Conservation (phyloP, 2,329 filamentous ascomycete genomes). For the Penicillium nordicum region DNA sequence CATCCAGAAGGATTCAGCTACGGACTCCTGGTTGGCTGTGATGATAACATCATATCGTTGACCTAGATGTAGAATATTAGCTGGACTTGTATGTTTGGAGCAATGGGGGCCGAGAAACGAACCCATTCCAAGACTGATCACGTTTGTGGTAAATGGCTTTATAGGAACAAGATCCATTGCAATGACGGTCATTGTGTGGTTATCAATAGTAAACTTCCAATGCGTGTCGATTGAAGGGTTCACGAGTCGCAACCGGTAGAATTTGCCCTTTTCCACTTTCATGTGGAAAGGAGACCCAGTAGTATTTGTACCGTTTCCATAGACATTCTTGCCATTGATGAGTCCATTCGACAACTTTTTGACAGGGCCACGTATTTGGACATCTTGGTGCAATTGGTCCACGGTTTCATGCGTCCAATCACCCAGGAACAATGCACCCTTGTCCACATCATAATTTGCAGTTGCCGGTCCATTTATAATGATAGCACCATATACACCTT, state of each 20-base stretch:
- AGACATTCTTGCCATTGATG: constrained; percentile 44
- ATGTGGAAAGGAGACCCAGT: constrained; percentile 43
- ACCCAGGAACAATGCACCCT: constrained; percentile 34
- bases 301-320: constrained; percentile 20
- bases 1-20: constrained; percentile 37
- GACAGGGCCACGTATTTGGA: constrained; percentile 17
- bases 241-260: constrained; percentile 28
- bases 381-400: constrained; percentile 23
- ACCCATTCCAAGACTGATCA: constrained; percentile 47
- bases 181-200: constrained; percentile 58
- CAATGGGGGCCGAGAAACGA: not conserved
- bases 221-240: constrained; percentile 27
- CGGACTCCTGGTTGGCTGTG: constrained; percentile 22
- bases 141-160: constrained; percentile 50
- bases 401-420: constrained; percentile 32
- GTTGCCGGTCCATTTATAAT: constrained; percentile 45
- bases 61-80: constrained; percentile 17
- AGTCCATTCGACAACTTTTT: constrained; percentile 32
- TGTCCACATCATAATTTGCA: constrained; percentile 39
- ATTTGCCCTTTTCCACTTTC: constrained; percentile 10
- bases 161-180: constrained; percentile 59
- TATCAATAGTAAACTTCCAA: constrained; percentile 48
- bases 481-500: constrained; percentile 60
- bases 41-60: constrained; percentile 43
- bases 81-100: not conserved